Conservation (phyloP, 768 basidiomycete genomes). For the Mycena vitilis region DNA sequence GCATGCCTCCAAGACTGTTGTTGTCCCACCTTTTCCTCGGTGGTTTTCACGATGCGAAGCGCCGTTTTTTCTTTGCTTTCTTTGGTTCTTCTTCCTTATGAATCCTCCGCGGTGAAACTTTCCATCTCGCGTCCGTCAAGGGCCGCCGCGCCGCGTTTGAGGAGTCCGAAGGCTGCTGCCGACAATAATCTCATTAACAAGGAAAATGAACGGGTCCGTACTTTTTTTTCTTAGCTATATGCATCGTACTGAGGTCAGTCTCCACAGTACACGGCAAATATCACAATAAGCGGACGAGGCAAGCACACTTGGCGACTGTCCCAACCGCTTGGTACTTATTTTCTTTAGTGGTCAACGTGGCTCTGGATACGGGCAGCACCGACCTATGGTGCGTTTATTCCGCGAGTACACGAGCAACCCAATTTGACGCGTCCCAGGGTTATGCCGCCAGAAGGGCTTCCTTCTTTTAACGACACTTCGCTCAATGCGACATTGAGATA, state of each 20-base stretch:
- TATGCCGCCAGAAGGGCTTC: conserved; percentile 32
- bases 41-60: conserved; percentile 26
- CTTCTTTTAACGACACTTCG: conserved; percentile 30
- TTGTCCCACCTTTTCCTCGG: neutral
- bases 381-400: conserved; percentile 26
- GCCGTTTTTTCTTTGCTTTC: conserved; percentile 20
- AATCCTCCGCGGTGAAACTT: conserved; percentile 27
- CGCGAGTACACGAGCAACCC: too few relatives aligned
- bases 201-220: conserved; percentile 27
- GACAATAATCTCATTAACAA: conserved; percentile 36
- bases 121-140: conserved; percentile 20
- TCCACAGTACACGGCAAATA: conserved; percentile 32
- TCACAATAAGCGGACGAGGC: conserved; percentile 33
- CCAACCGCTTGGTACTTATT: neutral
- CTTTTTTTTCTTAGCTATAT: neutral
- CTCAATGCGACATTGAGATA: conserved; percentile 31
- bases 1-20: neutral
- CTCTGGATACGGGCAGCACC: conserved; percentile 33
- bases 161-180: neutral
- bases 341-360: conserved; percentile 31
- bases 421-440: conserved; percentile 17
- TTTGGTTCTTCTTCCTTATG: conserved; percentile 27
- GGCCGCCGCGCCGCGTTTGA: neutral
- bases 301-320: neutral
- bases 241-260: neutral